Evolutionary conservation across 371 early-diverging fungal genomes (phyloP), one percentile per base, ranked within the genome.

Genomic region (Syncephalastrum contaminatum): DNA sequence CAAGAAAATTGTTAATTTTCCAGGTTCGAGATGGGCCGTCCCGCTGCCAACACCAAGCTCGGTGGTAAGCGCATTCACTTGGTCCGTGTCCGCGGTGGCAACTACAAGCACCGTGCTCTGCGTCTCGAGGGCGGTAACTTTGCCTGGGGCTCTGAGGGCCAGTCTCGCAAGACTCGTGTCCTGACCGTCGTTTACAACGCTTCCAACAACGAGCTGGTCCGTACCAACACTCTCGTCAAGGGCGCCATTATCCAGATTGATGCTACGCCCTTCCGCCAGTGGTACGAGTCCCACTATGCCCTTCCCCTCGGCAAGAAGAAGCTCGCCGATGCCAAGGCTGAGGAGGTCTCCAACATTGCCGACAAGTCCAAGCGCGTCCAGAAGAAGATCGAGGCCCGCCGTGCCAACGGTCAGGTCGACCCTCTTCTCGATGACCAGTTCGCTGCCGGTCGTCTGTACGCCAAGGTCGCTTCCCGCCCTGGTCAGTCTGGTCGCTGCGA

Each of bases 211-310:
- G 99, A 99, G 84, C 87, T 99, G 74, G 98, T 99, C 80, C 96
- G 99, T 78, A 99, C 99, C 81, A 99, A 99, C 89, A 99, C 99
- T 60, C 88, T 99, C 51, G 99, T 99, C 56, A 99, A 99, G 91
- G 91, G 95, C 66, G 89, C 94, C 74, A 92, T 99, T 67, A 90
- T 99, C 61, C 97, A 99, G 82, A 88, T 99, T 67, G 97, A 97
- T 83, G 97, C 99, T 73, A 93, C 97, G 64, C 97, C 97, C 62
- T 98, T 98, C 94, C 91, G 95, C 70, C 97, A 97, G 78, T 96
- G 97, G 94, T 97, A 94, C 78, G 96, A 97, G 84, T 77, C 91
- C 60, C 96, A 96, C 87, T 98, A 96, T 77, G 97, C 89, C 68
- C 68, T 81, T 62, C 77, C 91, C 57, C 77, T 96, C 48, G 97